A percentile compares a stretch with the other conserved stretches of the same genome.
These are phyloP conservation scores for Acer yangbiense DNA, from an alignment of 345 rosid species.

Conservation along the genomic window DNA sequence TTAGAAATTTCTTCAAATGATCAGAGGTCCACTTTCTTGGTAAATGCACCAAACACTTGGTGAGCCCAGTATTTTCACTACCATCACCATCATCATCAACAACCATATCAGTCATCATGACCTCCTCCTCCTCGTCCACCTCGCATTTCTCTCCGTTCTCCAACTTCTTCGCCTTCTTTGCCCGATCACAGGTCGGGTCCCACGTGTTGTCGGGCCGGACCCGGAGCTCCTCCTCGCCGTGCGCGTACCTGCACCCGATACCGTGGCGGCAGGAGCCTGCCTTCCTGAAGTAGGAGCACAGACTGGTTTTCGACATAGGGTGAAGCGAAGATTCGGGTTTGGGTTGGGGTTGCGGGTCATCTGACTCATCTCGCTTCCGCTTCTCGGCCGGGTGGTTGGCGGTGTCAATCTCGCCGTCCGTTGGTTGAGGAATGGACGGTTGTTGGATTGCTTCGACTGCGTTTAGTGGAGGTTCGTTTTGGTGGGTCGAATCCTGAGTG, in stretches of 20 bases:
- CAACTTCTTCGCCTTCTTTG: slow-evolving; percentile 54
- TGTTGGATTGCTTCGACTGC: slow-evolving; percentile 11
- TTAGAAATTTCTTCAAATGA: slow-evolving; percentile 58
- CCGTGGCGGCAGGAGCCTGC: slow-evolving; percentile 73
- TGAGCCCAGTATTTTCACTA: slow-evolving; percentile 41
- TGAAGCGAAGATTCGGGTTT: slow-evolving; percentile 25
- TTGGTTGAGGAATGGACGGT: slow-evolving; percentile 29
- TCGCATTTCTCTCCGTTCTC: slow-evolving; percentile 29
- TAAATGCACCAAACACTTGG: slow-evolving; percentile 81
- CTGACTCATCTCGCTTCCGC: slow-evolving; percentile 60
- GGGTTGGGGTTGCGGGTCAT: slow-evolving; percentile 17
- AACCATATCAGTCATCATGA: slow-evolving; percentile 65
- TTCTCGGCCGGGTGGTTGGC: slow-evolving; percentile 44
- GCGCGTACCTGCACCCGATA: slow-evolving; percentile 73
- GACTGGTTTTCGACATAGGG: slow-evolving; percentile 72
- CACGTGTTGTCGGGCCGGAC: slow-evolving; percentile 77
- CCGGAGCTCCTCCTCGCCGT: slow-evolving; percentile 85
- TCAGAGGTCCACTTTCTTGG: slow-evolving; percentile 73
- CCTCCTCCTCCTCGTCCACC: slow-evolving; percentile 28
- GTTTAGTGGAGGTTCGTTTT: background rate
- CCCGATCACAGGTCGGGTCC: slow-evolving; percentile 94
- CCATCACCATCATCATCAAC: slow-evolving; percentile 48
- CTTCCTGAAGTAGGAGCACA: slow-evolving; percentile 83
- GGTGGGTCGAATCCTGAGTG: slow-evolving; percentile 25
- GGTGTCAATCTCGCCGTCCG: slow-evolving; percentile 18